Conservation (phyloP, 139 green algal genomes). For the Tetraselmis chui region DNA sequence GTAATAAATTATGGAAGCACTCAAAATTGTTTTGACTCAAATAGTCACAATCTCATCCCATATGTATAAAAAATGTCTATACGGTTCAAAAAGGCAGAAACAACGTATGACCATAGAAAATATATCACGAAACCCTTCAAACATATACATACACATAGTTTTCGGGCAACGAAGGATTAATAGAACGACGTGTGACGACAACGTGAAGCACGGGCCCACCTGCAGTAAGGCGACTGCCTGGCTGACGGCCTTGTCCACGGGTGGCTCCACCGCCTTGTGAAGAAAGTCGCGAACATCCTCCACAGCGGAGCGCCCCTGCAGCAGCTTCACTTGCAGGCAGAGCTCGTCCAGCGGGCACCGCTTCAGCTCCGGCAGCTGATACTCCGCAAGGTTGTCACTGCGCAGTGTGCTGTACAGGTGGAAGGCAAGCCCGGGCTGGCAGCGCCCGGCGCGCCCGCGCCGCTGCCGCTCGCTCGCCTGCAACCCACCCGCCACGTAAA, state of each 20-base stretch:
- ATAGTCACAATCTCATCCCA: no score
- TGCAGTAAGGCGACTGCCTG: constrained; percentile 42
- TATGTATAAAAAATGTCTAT: no score
- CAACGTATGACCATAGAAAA: no score
- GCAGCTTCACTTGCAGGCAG: constrained; percentile 58
- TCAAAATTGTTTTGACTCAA: no score
- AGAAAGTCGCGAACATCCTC: constrained; percentile 33
- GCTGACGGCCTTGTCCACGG: constrained; percentile 31
- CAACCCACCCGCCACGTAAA: not conserved
- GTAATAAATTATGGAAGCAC: no score
- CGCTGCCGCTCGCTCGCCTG: constrained; percentile 54
- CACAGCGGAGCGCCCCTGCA: not conserved
- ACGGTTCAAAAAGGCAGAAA: no score
- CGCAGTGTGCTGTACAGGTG: constrained; percentile 68
- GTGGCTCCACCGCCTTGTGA: constrained; percentile 52
- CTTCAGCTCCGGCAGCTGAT: constrained; percentile 53
- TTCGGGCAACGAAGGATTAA: no score
- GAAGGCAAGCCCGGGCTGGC: constrained; percentile 67
- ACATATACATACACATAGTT: no score
- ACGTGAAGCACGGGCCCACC: no score
- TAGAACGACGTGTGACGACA: no score
- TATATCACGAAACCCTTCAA: no score
- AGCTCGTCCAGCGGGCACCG: constrained; percentile 55
- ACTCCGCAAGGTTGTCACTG: constrained; percentile 32
- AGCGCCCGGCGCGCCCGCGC: constrained; percentile 65